Evolutionary conservation across 805 yeast species (phyloP), one percentile per base, ranked within the genome.

Genomic region (Brettanomyces custersianus): DNA sequence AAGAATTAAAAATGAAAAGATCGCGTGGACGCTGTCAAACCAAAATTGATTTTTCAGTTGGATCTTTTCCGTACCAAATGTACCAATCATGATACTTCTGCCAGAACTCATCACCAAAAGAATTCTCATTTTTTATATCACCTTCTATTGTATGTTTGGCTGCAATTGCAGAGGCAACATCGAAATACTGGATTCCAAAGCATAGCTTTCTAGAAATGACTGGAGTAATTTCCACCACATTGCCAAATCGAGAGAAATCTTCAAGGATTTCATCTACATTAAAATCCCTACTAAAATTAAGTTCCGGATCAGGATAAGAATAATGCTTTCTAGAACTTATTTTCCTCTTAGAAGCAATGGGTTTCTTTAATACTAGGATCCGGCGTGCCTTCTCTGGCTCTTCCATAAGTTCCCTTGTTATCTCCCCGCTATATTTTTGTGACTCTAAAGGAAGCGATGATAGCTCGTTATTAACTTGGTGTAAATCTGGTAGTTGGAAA

Each of bases 11-110:
- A n/a, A n/a, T n/a, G n/a, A n/a, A n/a, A n/a, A n/a, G n/a, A n/a
- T n/a, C n/a, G n/a, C n/a, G n/a, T n/a, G n/a, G n/a, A n/a, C 16
- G 15, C 31, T 26, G 22, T 29, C 28, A 40, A 34, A 25, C 41
- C 44, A 45, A 55, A 78, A 68, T 4, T 77, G 75, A 39, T 55
- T 40, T 63, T 44, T 80, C 87, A 5, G 83, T 65, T 2, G 72
- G 70, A 52, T 83, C 94, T 30, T 66, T 68, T 0, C 80, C 83
- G 44, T 72, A 83, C 74, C 77, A 70, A 2, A 78, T 56, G 6
- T 64, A 55, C 92, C 92, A 83, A 4, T 62, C 70, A 9, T 52
- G 53, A 46, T 77, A 82, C 44, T 68, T 74, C 36, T 60, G 49
- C 5, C 24, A 7, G 23, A 33, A 11, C 19, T 26, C 17, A 11